Conservation (phyloP, 345 rosid genomes). For the Eucalyptus shirleyi region DNA sequence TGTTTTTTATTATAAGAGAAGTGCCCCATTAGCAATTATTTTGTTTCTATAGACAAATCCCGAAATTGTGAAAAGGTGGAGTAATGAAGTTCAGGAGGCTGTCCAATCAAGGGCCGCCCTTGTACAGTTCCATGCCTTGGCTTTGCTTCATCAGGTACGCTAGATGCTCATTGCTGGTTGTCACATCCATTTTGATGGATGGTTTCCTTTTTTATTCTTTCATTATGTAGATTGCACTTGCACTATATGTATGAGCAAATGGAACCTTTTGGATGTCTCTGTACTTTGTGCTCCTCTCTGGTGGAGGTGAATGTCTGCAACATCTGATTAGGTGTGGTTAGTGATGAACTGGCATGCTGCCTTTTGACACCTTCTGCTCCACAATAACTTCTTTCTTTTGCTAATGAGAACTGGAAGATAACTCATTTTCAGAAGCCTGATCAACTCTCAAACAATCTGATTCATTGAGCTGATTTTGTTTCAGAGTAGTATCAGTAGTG, state of each 20-base stretch:
- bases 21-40: background rate
- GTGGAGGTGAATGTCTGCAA: background rate
- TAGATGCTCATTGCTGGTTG: background rate
- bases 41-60: conserved; percentile 52
- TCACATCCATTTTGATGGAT: background rate
- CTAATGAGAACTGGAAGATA: background rate
- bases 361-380: background rate
- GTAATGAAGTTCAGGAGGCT: conserved; percentile 99
- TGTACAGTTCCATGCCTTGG: conserved; percentile 96
- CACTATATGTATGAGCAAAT: background rate
- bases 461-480: background rate
- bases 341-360: background rate
- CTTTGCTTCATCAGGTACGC: conserved; percentile 75
- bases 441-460: background rate
- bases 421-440: background rate
- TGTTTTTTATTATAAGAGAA: background rate
- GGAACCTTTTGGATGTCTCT: background rate
- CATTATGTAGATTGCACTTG: background rate
- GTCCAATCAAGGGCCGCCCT: conserved; percentile 95
- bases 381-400: background rate
- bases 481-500: background rate
- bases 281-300: background rate
- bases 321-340: background rate
- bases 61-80: conserved; percentile 96
- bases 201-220: background rate